Percentiles rank a stretch among this genome's conserved stretches.
Evolutionary conservation across 2,329 filamentous ascomycete species (phyloP).

Genomic region (Ceratocystis variospora): DNA sequence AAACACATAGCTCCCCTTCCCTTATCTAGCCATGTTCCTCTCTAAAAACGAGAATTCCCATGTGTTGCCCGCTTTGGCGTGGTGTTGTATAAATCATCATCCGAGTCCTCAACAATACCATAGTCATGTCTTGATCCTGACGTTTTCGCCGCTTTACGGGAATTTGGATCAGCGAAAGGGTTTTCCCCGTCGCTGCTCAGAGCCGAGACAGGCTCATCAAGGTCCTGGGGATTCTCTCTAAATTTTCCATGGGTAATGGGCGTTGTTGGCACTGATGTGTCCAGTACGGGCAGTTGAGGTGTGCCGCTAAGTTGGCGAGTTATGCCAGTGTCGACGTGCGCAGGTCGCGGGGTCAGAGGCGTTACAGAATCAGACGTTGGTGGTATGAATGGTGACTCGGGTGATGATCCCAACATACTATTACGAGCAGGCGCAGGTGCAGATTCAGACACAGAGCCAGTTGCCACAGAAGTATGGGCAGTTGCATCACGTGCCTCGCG

Average conservation of each 20-base stretch:
- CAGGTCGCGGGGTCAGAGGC: slow-evolving; percentile 16
- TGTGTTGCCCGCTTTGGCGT: slow-evolving; percentile 23
- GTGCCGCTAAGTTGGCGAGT: slow-evolving; percentile 18
- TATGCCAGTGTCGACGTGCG: slow-evolving; percentile 26
- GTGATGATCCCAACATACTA: background rate
- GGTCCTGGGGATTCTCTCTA: slow-evolving; percentile 25
- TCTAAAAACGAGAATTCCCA: background rate
- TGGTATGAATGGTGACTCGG: background rate
- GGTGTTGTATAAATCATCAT: slow-evolving; percentile 32
- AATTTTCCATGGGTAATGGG: slow-evolving; percentile 24
- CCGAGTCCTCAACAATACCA: slow-evolving; percentile 23
- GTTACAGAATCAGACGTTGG: slow-evolving; percentile 5
- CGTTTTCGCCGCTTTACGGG: slow-evolving; percentile 20
- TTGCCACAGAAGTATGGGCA: slow-evolving; percentile 17
- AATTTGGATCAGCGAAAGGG: slow-evolving; percentile 26
- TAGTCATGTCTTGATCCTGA: slow-evolving; percentile 20
- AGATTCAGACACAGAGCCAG: slow-evolving; percentile 24
- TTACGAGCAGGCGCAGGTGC: slow-evolving; percentile 21
- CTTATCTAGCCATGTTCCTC: background rate
- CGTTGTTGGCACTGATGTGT: slow-evolving; percentile 26
- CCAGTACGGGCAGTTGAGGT: slow-evolving; percentile 18
- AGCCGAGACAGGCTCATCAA: slow-evolving; percentile 23
- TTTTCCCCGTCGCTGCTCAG: slow-evolving; percentile 24
- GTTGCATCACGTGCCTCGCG: slow-evolving; percentile 39
- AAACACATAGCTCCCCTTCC: background rate